A percentile compares a stretch with the other conserved stretches of the same genome.
Evolutionary conservation across 192 early-diverging fungal genomes (phyloP).

Genomic region (Pilaira anomala): DNA sequence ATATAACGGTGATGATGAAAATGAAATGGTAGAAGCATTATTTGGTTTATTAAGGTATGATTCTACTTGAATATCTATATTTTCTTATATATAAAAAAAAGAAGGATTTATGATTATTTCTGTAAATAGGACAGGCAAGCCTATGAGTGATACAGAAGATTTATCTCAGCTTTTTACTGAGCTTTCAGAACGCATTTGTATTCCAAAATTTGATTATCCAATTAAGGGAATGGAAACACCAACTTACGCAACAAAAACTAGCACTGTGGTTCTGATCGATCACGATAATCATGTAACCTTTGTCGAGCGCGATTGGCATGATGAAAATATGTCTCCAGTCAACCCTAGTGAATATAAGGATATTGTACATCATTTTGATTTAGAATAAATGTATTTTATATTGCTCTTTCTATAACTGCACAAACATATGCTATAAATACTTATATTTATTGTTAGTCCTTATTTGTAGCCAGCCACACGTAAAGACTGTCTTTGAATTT

Average conservation of each 20-base stretch:
- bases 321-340: neutral
- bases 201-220: slow-evolving; percentile 16
- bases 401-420: too few species aligned
- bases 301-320: slow-evolving; percentile 29
- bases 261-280: slow-evolving; percentile 42
- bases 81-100: too few species aligned
- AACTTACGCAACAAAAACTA: slow-evolving; percentile 38
- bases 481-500: too few species aligned
- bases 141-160: neutral
- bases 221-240: neutral
- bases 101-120: too few species aligned
- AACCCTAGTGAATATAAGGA: too few species aligned
- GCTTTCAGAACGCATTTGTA: slow-evolving; percentile 20
- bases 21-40: slow-evolving; percentile 29
- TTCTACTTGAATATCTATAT: too few species aligned
- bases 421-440: too few species aligned
- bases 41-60: slow-evolving; percentile 38
- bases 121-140: slow-evolving; percentile 1
- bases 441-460: too few species aligned
- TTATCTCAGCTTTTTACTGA: slow-evolving; percentile 5
- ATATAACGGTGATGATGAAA: slow-evolving; percentile 12
- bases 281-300: slow-evolving; percentile 32
- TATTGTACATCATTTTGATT: too few species aligned
- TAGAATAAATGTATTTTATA: too few species aligned
- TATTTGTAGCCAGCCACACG: too few species aligned